Percentiles rank a stretch among this genome's conserved stretches.
Conservation (phyloP, 2,329 filamentous ascomycete species). For the Aspergillus ochraceus region DNA sequence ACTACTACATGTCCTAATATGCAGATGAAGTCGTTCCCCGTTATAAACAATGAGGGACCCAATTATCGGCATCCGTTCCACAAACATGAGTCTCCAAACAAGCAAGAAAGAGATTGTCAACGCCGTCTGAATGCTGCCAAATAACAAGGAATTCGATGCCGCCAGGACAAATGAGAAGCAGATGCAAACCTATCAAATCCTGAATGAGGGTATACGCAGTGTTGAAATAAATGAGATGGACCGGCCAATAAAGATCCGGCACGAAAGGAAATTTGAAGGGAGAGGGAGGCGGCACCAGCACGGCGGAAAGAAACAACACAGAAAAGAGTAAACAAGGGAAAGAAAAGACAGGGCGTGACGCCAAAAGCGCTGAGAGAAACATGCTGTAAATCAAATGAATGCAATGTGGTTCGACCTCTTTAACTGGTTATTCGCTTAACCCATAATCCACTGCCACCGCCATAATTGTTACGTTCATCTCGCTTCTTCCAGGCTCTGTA, state of each 20-base stretch:
- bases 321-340: slow-evolving; percentile 3
- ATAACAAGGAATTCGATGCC: background rate
- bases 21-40: background rate
- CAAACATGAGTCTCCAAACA: slow-evolving; percentile 2
- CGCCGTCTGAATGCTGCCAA: background rate
- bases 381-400: background rate
- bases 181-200: slow-evolving; percentile 11
- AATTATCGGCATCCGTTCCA: slow-evolving; percentile 1
- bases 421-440: slow-evolving; percentile 72
- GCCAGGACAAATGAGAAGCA: background rate
- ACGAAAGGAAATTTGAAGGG: slow-evolving; percentile 1
- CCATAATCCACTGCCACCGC: slow-evolving; percentile 66
- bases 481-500: slow-evolving; percentile 73
- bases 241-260: slow-evolving; percentile 8
- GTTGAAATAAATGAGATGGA: slow-evolving; percentile 5
- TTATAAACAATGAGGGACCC: background rate
- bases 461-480: slow-evolving; percentile 58
- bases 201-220: slow-evolving; percentile 11
- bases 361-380: background rate
- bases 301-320: background rate
- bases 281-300: background rate
- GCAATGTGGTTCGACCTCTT: slow-evolving; percentile 20
- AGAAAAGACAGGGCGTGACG: slow-evolving; percentile 8
- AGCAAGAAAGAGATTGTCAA: slow-evolving; percentile 7
- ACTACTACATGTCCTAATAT: background rate